phyloP scores from a whole-genome alignment of 768 basidiomycete species.

The Kwoniella europaea region DNA sequence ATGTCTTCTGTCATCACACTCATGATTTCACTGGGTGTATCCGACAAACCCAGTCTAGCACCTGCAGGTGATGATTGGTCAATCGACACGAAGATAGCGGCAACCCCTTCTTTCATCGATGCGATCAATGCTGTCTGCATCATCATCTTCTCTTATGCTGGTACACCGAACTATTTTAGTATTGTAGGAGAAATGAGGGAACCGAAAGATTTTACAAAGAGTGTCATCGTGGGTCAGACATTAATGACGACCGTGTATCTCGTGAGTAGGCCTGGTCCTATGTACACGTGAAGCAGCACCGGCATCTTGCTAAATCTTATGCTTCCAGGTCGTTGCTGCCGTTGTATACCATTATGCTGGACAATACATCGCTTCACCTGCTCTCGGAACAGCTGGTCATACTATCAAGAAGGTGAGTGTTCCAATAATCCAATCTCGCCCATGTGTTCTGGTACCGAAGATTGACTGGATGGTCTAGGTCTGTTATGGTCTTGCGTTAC shows the following conservation, averaged over 20 bases:
- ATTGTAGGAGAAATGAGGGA: constrained; percentile 58
- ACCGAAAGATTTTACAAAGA: constrained; percentile 54
- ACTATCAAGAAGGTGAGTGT: constrained; percentile 42
- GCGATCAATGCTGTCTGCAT: constrained; percentile 57
- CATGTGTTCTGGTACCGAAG: neutral
- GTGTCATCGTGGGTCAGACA: constrained; percentile 46
- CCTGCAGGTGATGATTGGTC: constrained; percentile 28
- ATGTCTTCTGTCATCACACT: constrained; percentile 43
- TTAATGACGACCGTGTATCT: constrained; percentile 47
- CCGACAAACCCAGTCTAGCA: constrained; percentile 41
- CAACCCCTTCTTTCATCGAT: constrained; percentile 33
- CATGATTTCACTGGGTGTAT: constrained; percentile 40
- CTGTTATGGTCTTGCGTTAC: constrained; percentile 43
- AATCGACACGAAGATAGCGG: constrained; percentile 17
- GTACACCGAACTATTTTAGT: constrained; percentile 39
- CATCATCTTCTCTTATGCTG: constrained; percentile 55
- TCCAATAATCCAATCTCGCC: neutral
- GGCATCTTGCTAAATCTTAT: neutral
- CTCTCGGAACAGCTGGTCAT: constrained; percentile 53
- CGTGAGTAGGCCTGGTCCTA: constrained; percentile 23
- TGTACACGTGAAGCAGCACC: neutral
- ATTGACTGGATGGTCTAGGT: constrained; percentile 19
- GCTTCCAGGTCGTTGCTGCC: constrained; percentile 46
- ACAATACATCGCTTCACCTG: constrained; percentile 55
- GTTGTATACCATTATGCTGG: constrained; percentile 54